Evolutionary conservation across 2,329 filamentous ascomycete genomes (phyloP), one percentile per base, ranked within the genome.

Genomic region (Monosporascus sp.): DNA sequence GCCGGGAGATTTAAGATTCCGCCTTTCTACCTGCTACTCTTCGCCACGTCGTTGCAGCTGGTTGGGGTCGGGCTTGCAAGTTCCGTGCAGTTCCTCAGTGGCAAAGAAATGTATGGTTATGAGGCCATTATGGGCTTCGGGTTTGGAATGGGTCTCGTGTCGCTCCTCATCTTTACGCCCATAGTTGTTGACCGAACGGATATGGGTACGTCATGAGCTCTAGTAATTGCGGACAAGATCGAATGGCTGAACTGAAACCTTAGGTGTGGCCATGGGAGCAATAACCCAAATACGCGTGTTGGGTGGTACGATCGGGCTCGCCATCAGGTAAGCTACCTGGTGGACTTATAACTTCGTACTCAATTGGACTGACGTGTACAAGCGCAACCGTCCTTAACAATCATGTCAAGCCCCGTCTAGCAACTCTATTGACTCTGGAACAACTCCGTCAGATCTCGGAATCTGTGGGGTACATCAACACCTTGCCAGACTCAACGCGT

Each of bases 281-380:
- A 59, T 68, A 7, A 71, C 71, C 5, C 72, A 73, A 52, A 63
- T 72, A 37, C 67, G 72, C 37, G 68, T 70, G 24, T 64, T 73
- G 2, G 70, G 71, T 1, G 72, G 68, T 2, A 68, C 69, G 2
- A 64, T 74, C 44, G 68, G 64, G 7, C 59, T 74, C 7, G 70
- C 72, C 1, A 65, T 71, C 7, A 64, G 67, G 49, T 67, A 65
- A 26, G 60, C 15, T 37, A 24, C 44, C 14, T 3, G 9, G 9
- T 26, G 20, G 22, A 24, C 8, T 7, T 24, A 26, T 26, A 26
- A 7, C 40, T 11, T 45, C 5, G 9, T 37, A n/a, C 18, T 41
- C 37, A 26, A 41, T 24, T 37, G 18, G 40, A 52, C 5, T 50
- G 54, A 60, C 31, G 38, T 17, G 26, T 7, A n/a, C 6, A 22